Base-by-base conservation (phyloP, 192 early-diverging fungal genomes). In the Funneliformis mosseae region DNA sequence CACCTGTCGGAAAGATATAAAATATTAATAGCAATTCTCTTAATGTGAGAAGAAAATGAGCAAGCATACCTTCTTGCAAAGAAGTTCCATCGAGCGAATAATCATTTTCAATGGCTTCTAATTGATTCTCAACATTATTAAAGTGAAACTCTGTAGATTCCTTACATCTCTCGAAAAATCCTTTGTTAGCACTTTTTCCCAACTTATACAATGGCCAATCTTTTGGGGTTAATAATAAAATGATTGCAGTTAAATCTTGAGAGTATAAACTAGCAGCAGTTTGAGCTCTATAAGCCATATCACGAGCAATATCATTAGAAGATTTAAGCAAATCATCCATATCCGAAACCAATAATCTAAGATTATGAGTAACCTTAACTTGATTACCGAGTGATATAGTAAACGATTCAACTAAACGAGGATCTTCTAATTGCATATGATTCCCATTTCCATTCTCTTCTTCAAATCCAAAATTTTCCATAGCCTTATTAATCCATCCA, bases 101-200 rank as follows among this genome's bases (percentile, higher is more conserved):
- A 45, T 89, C 87, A 0, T 87, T 81, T 77, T 89, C 86, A 48
- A 94, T 85, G 11, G 80, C 81, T 59, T 86, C 78, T 43, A 94
- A 72, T 82, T 95, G 94, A 6, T 84, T 84, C 50, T 92, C 90
- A 50, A 95, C 84, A 42, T 87, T 82, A 11, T 92, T 84, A 83
- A 94, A 94, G 85, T 95, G 94, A 64, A 95, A 91, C 71, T 95
- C 94, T 0, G 93, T 94, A 23, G 92, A 88, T 23, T 86, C 85
- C 73, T 87, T 84, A 78, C 92, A 93, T 46, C 88, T 82, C 61
- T 88, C 68, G 83, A 94, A 93, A 41, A 95, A 87, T 25, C 81
- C 89, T 81, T 82, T 81, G 79, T 91, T 90, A 18, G 86, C 89
- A 18, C 82, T 82, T 41, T 81, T 81, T 18, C 89, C 89, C 11